Base-by-base conservation (phyloP, 1,284 basidiomycete species). In the Sporisorium iseilematis-ciliati region DNA sequence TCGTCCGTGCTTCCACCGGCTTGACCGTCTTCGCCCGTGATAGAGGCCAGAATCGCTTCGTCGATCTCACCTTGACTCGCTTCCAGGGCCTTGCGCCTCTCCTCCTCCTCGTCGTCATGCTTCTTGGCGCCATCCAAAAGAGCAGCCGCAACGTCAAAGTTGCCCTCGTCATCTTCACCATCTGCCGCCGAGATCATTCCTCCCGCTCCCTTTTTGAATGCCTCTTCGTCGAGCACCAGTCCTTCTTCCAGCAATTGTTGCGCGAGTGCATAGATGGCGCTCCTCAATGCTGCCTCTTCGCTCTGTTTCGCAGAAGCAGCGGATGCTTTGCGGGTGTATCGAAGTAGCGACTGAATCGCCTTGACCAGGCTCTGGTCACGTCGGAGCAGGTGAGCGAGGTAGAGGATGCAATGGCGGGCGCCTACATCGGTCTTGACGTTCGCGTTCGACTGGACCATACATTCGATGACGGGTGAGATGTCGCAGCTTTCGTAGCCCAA, bases 391-490 rank as follows among this genome's bases (percentile, higher is more conserved):
- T 79, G 69, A 18, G 83, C 82, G 18, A 84, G 77, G 57, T 77
- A 84, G 53, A 77, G 74, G 16, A 77, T 79, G 69, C 79, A 80
- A 55, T 83, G 78, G n/a, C 75, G 63, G 12, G 71, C 49, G 4
- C 83, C 83, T 11, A 84, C 68, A 31, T 69, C 63, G 21, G 75
- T 68, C 43, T 79, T 73, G 51, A 78, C 59, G 31, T 72, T 75
- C 62, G 77, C 77, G 20, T 72, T 65, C 35, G 64, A 63, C 33
- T 77, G 65, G 5, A 82, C 74, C 62, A 92, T 88, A 29, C 91
- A 92, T 62, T 98, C 96, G 73, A 91, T 90, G 46, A 98, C 89
- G 20, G 92, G 91, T 1, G 91, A 89, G 33, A 95, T 89, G 75
- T 93, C 92, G 7, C 92, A 92, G 71, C 89, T 88, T 63, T 91